These are phyloP conservation scores for Erodium moschatum DNA, from an alignment of 441 rosid species.

Conservation along the genomic window DNA sequence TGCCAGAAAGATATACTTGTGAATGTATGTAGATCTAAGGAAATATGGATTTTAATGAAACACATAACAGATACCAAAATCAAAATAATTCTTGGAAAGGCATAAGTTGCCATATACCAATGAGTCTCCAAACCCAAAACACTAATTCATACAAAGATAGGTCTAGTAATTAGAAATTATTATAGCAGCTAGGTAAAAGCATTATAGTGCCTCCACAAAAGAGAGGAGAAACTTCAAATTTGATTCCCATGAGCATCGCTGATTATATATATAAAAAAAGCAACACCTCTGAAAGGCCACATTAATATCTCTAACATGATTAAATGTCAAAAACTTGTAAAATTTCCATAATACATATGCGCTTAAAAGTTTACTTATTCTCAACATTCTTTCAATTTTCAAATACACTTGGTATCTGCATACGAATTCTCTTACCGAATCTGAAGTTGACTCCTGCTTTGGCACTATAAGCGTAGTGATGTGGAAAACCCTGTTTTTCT, in stretches of 20 bases:
- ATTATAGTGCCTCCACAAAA: background rate
- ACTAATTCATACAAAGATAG: background rate
- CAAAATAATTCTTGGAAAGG: background rate
- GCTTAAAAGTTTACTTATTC: background rate
- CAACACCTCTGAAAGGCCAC: conserved; percentile 3
- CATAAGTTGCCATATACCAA: background rate
- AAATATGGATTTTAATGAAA: conserved; percentile 5
- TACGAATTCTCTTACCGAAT: conserved; percentile 48
- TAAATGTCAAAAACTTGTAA: background rate
- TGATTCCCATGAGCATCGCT: background rate
- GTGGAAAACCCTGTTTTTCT: conserved; percentile 93
- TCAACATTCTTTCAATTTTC: background rate
- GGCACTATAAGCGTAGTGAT: conserved; percentile 85
- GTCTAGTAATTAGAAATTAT: background rate
- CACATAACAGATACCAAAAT: background rate
- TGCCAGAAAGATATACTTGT: background rate
- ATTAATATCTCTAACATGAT: background rate
- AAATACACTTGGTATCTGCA: background rate
- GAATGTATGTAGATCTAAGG: background rate
- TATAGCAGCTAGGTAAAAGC: background rate
- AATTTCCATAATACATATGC: background rate
- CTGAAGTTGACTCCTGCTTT: conserved; percentile 95
- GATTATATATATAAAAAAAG: background rate
- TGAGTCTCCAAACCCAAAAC: background rate
- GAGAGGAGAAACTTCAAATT: background rate